These are phyloP conservation scores for Pisolithus orientalis DNA, from an alignment of 768 basidiomycete species.

Conservation along the genomic window DNA sequence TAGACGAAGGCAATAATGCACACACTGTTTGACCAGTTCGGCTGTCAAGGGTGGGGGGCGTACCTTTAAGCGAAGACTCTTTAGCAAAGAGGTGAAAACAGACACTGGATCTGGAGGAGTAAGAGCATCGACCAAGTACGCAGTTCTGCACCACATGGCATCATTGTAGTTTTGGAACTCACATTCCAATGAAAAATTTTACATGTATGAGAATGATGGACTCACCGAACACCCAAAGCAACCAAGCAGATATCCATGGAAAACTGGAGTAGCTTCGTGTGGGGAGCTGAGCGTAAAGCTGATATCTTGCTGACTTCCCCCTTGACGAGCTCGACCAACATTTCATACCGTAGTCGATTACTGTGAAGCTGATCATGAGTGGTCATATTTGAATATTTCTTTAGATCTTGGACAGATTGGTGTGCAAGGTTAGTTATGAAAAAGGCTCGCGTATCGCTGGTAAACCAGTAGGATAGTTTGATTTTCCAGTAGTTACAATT, in stretches of 20 bases:
- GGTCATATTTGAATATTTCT: too few species aligned
- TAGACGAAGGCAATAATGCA: neutral
- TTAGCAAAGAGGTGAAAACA: slow-evolving; percentile 32
- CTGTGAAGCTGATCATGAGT: neutral
- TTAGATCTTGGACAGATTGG: too few species aligned
- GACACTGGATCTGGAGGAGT: slow-evolving; percentile 26
- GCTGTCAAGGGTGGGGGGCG: slow-evolving; percentile 17
- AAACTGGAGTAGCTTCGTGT: slow-evolving; percentile 23
- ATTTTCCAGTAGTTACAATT: too few species aligned
- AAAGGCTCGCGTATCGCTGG: too few species aligned
- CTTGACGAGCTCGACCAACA: slow-evolving; percentile 16
- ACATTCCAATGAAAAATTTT: too few species aligned
- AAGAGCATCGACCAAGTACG: slow-evolving; percentile 47
- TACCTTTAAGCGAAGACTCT: slow-evolving; percentile 32
- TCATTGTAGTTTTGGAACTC: too few species aligned
- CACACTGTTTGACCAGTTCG: neutral
- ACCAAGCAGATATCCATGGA: slow-evolving; percentile 37
- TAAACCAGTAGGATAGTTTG: too few species aligned
- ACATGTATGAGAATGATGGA: neutral
- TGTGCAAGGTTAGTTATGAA: too few species aligned
- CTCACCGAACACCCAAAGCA: slow-evolving; percentile 38
- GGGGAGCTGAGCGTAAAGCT: slow-evolving; percentile 5
- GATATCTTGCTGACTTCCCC: slow-evolving; percentile 5
- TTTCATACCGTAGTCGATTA: slow-evolving; percentile 2
- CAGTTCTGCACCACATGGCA: slow-evolving; percentile 28